Conservation (phyloP, 169 alveolate species). For the Cryptosporidium sp. region DNA sequence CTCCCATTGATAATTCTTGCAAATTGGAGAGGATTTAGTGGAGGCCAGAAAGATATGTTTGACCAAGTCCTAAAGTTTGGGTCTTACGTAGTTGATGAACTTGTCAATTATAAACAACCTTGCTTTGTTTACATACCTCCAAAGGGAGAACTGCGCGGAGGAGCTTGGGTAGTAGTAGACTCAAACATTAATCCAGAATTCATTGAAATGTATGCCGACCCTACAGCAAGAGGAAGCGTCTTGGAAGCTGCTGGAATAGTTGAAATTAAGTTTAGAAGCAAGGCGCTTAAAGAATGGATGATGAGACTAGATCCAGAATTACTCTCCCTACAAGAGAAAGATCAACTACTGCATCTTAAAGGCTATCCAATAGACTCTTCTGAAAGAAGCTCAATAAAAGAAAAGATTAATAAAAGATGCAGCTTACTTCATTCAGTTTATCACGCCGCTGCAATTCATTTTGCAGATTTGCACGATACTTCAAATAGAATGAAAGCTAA, state of each 20-base stretch:
- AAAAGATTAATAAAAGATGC: constrained; percentile 79
- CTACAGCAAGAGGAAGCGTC: constrained; percentile 85
- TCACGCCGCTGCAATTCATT: constrained; percentile 81
- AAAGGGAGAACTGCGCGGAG: constrained; percentile 86
- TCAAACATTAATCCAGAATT: constrained; percentile 84
- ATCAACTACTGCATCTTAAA: constrained; percentile 63
- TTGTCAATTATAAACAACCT: constrained; percentile 86
- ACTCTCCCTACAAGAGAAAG: constrained; percentile 68
- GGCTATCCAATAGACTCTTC: constrained; percentile 76
- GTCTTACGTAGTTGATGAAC: constrained; percentile 85
- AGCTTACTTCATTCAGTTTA: constrained; percentile 80
- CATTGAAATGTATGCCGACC: constrained; percentile 89
- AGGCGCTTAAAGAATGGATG: constrained; percentile 81
- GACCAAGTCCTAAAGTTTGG: constrained; percentile 85
- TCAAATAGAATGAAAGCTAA: constrained; percentile 88
- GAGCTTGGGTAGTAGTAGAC: constrained; percentile 89
- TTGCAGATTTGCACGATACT: constrained; percentile 88
- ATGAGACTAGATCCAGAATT: constrained; percentile 79
- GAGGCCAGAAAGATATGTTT: constrained; percentile 89
- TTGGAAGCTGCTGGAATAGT: constrained; percentile 87
- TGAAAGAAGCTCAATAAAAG: constrained; percentile 76
- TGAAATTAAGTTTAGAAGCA: constrained; percentile 82
- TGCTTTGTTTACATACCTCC: constrained; percentile 87
- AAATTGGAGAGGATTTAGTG: constrained; percentile 86
- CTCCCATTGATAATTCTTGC: constrained; percentile 86